Evolutionary conservation across 1,139 yeast species (phyloP).

Genomic region (Pichia sp.): DNA sequence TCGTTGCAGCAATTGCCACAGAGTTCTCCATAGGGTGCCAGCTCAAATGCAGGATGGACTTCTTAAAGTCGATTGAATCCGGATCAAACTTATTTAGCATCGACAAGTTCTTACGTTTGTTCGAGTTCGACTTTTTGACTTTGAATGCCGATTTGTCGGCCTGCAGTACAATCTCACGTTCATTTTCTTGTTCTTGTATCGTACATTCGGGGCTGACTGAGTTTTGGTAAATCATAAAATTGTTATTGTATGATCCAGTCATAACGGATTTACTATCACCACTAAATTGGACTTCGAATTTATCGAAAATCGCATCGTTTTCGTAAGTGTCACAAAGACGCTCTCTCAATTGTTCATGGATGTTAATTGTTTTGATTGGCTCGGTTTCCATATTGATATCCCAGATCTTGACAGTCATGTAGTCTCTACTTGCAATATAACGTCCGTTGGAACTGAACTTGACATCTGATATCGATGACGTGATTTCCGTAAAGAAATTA

Average conservation of each 20-base stretch:
- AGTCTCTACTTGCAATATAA: constrained; percentile 92
- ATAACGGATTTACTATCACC: constrained; percentile 91
- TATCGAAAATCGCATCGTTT: constrained; percentile 96
- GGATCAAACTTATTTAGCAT: constrained; percentile 54
- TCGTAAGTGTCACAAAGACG: constrained; percentile 96
- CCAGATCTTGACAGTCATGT: constrained; percentile 97
- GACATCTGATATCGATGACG: constrained; percentile 90
- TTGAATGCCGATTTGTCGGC: constrained; percentile 98
- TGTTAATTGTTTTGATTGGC: constrained; percentile 90
- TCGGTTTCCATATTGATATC: constrained; percentile 95
- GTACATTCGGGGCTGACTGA: constrained; percentile 47
- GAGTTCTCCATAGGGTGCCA: constrained; percentile 98
- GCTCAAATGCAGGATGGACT: constrained; percentile 89
- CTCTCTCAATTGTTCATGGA: constrained; percentile 92
- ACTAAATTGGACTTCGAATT: constrained; percentile 91
- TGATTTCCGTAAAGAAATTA: constrained; percentile 95
- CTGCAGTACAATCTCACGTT: constrained; percentile 77
- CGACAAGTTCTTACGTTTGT: constrained; percentile 29
- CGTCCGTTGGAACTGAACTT: constrained; percentile 90
- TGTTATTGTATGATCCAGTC: constrained; percentile 97
- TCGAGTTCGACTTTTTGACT: constrained; percentile 49
- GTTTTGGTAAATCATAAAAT: constrained; percentile 94
- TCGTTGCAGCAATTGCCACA: constrained; percentile 97
- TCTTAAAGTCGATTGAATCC: constrained; percentile 88
- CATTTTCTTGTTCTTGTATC: constrained; percentile 29